These are phyloP conservation scores for Protomyces lactucae-debilis DNA, from an alignment of 1,139 yeast genomes.

Conservation along the genomic window DNA sequence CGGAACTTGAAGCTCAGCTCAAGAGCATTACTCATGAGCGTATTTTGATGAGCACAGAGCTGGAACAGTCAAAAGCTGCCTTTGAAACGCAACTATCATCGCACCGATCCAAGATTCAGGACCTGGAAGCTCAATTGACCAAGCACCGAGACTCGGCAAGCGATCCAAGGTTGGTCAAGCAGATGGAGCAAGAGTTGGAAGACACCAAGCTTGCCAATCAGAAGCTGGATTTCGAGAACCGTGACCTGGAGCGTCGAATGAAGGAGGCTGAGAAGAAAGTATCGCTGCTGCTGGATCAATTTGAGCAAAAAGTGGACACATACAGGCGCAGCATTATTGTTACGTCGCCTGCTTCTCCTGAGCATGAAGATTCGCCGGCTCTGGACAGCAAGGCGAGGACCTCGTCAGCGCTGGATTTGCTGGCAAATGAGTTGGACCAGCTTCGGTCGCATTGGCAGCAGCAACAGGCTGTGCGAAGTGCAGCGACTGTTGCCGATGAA, in stretches of 20 bases:
- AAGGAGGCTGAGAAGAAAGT: slow-evolving; percentile 27
- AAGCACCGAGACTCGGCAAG: not conserved
- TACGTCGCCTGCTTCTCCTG: not conserved
- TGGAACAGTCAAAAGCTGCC: not conserved
- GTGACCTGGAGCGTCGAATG: slow-evolving; percentile 22
- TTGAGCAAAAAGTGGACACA: slow-evolving; percentile 26
- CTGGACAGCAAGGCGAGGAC: slow-evolving; percentile 2
- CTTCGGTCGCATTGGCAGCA: slow-evolving; percentile 23
- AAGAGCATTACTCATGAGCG: slow-evolving; percentile 1
- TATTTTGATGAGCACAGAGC: not conserved
- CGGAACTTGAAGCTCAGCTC: slow-evolving; percentile 5
- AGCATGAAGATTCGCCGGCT: not conserved
- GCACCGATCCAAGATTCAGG: slow-evolving; percentile 1
- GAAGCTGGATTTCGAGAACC: slow-evolving; percentile 26
- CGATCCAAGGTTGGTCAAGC: not conserved
- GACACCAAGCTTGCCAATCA: slow-evolving; percentile 14
- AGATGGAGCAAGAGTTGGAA: slow-evolving; percentile 21
- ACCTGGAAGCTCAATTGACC: slow-evolving; percentile 3
- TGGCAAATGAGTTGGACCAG: slow-evolving; percentile 29
- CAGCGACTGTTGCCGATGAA: too few species aligned
- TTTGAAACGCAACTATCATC: not conserved
- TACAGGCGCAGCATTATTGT: slow-evolving; percentile 20
- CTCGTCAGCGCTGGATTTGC: slow-evolving; percentile 22
- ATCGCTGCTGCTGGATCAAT: slow-evolving; percentile 24
- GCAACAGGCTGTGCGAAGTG: not conserved